Conservation (phyloP, 768 basidiomycete species). For the Cyathus striatus region DNA sequence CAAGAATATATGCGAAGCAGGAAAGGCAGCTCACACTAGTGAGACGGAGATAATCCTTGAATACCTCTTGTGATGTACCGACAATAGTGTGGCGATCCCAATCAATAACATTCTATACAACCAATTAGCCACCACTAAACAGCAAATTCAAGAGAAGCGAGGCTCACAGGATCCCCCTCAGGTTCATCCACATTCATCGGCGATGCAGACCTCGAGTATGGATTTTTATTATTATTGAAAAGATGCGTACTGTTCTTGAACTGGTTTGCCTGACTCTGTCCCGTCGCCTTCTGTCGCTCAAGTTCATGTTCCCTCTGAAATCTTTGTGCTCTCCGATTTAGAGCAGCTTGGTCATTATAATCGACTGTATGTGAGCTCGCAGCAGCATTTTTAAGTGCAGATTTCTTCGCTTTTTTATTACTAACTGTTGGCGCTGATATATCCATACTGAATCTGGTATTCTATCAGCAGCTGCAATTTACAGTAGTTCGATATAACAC, state of each 20-base stretch:
- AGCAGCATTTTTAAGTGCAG: constrained; percentile 34
- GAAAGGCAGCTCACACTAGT: constrained; percentile 60
- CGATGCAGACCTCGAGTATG: constrained; percentile 44
- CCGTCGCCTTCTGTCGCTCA: constrained; percentile 50
- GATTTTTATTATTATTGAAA: constrained; percentile 25
- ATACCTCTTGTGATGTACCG: constrained; percentile 82
- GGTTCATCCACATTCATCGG: constrained; percentile 53
- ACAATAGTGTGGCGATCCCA: constrained; percentile 98
- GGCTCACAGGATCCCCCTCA: constrained; percentile 65
- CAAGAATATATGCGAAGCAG: background rate
- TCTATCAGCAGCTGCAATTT: constrained; percentile 3
- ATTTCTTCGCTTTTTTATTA: constrained; percentile 63
- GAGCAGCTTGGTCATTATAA: constrained; percentile 60
- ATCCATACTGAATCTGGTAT: too few relatives aligned
- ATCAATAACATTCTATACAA: constrained; percentile 80
- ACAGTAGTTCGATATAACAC: constrained; percentile 10
- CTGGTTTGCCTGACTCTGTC: constrained; percentile 26
- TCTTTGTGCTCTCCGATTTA: constrained; percentile 77
- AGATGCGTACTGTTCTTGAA: too few relatives aligned
- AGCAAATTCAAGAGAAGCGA: background rate
- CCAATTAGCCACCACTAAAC: constrained; percentile 1
- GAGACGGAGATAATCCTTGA: constrained; percentile 93
- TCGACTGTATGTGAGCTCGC: constrained; percentile 37
- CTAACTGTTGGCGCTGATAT: constrained; percentile 34
- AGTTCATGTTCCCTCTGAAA: constrained; percentile 90